These are phyloP conservation scores for Calonectria pseudoreteaudii DNA, from an alignment of 2,329 filamentous ascomycete genomes.

Conservation along the genomic window DNA sequence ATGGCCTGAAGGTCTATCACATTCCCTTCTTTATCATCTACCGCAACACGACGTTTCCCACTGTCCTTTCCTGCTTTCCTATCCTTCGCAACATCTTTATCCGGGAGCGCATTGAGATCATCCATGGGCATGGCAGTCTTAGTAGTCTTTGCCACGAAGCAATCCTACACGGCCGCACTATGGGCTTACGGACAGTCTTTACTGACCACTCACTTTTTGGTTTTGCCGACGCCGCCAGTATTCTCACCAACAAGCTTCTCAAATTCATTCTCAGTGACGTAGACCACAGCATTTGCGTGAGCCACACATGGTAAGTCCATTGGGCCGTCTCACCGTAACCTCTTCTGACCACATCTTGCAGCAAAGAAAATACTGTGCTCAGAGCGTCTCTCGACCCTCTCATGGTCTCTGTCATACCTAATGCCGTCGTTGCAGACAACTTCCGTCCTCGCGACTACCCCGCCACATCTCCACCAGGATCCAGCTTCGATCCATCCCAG, in stretches of 20 bases:
- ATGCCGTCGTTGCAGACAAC: constrained; percentile 96
- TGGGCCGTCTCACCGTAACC: neutral
- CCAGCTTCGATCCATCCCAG: constrained; percentile 51
- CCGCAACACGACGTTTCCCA: constrained; percentile 91
- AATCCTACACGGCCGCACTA: constrained; percentile 93
- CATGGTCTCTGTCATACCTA: constrained; percentile 98
- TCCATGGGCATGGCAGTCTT: constrained; percentile 95
- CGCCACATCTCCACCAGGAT: constrained; percentile 45
- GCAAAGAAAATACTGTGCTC: constrained; percentile 97
- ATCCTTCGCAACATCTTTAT: constrained; percentile 97
- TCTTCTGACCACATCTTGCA: constrained; percentile 51
- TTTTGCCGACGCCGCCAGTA: constrained; percentile 95
- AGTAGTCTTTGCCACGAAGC: constrained; percentile 95
- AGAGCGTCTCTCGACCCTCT: constrained; percentile 93
- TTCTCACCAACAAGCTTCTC: constrained; percentile 94
- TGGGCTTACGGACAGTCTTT: constrained; percentile 95
- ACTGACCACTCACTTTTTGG: constrained; percentile 98
- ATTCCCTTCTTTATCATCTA: constrained; percentile 97
- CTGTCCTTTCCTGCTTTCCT: constrained; percentile 98
- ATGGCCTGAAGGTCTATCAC: constrained; percentile 98
- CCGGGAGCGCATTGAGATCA: constrained; percentile 94
- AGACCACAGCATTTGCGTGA: constrained; percentile 98
- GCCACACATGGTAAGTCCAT: constrained; percentile 85
- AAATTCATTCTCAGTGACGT: constrained; percentile 98
- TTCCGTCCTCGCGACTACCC: constrained; percentile 76